Evolutionary conservation across 2,329 filamentous ascomycete species (phyloP), one percentile per base, ranked within the genome.

Genomic region (Microascus cirrosus): DNA sequence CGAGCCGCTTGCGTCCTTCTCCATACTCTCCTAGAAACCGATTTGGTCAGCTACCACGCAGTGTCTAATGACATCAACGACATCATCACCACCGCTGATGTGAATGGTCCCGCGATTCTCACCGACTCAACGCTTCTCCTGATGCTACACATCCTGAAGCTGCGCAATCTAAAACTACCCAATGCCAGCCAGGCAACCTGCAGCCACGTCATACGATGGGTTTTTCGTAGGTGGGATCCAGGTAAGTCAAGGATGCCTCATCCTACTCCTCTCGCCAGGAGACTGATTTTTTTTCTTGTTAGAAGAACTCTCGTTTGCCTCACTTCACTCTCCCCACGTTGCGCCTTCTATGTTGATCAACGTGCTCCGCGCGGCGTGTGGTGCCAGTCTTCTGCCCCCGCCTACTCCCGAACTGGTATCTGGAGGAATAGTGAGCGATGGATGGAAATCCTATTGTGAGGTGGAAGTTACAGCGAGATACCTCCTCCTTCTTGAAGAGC

Each of bases 161-260:
- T 84, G 48, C 82, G 84, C 56, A 84, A 87, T 62, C 78, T 81
- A 32, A 80, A 86, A 64, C 83, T 87, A 52, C 87, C 89, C 1
- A 85, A 82, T 59, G 81, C 82, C 39, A 88, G 82, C 62, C 81
- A 85, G 63, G 77, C 77, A 45, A 87, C 85, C 3, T 85, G 83
- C 42, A 87, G 84, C 62, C 83, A 88, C 64, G 79, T 94, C 39
- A 81, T 94, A 58, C 80, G 84, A 64, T 99, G 94, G 94, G 70
- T 94, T 1, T 85, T 91, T 64, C 80, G 84, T 36, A 86, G 81
- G 65, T 99, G 93, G 91, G 85, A 84, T 62, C 87, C 91, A 62
- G 85, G 89, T 93, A 75, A 68, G 80, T 70, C 20, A 6, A 55
- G 3, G 20, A 39, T 7, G 53, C 45, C 22, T 22, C 12, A 24